Evolutionary conservation across 1,284 basidiomycete genomes (phyloP).

Genomic region (Xerocomus amazonicus): DNA sequence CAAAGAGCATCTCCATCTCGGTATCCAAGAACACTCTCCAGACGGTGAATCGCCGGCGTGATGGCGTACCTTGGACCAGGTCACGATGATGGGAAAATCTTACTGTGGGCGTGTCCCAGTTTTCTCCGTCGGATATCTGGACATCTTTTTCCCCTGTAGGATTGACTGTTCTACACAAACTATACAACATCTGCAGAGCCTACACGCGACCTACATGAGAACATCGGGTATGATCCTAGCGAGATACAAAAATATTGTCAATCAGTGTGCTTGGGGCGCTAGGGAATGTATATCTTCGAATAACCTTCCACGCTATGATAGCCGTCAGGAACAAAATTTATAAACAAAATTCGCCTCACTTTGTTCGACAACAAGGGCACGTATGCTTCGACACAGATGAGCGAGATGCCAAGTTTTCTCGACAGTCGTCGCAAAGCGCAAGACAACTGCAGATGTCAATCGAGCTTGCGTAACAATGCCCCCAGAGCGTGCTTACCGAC

Average conservation of each 20-base stretch:
- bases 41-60: too few species aligned
- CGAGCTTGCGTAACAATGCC: background rate
- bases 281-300: slow-evolving; percentile 66
- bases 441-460: slow-evolving; percentile 49
- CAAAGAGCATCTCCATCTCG: too few species aligned
- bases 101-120: too few species aligned
- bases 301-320: slow-evolving; percentile 64
- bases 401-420: slow-evolving; percentile 63
- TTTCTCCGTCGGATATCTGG: too few species aligned
- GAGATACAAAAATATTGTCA: slow-evolving; percentile 4
- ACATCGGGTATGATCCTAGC: slow-evolving; percentile 11
- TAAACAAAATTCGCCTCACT: slow-evolving; percentile 26
- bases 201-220: background rate
- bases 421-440: slow-evolving; percentile 68
- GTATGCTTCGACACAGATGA: slow-evolving; percentile 61
- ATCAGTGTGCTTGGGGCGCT: slow-evolving; percentile 1
- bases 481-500: slow-evolving; percentile 47
- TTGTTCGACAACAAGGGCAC: slow-evolving; percentile 71
- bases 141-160: background rate
- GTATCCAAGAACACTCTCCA: too few species aligned
- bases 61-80: too few species aligned
- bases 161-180: background rate
- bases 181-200: too few species aligned
- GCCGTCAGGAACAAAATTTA: slow-evolving; percentile 7
- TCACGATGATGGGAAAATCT: too few species aligned